Conservation (phyloP, 228 moss, liverwort and hornwort genomes). For the Sphagnum fallax region DNA sequence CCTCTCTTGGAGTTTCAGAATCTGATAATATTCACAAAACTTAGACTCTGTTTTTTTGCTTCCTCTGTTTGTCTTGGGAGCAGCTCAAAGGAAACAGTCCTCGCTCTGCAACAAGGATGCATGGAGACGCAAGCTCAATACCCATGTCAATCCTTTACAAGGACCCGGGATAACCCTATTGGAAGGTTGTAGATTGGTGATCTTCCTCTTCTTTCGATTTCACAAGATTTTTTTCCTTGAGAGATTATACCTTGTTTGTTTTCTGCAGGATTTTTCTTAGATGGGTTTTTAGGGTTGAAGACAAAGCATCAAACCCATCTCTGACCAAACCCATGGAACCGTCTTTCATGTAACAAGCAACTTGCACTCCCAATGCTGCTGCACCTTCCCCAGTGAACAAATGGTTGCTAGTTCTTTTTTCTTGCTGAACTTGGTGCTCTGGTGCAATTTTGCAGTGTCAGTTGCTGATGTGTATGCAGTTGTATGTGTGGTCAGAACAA, state of each 20-base stretch:
- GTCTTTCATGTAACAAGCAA: too few species aligned
- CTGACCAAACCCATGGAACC: too few species aligned
- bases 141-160: slow-evolving; percentile 66
- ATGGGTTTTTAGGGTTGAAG: not conserved
- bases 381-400: too few species aligned
- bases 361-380: too few species aligned
- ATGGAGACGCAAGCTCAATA: slow-evolving; percentile 90
- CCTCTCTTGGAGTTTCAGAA: too few species aligned
- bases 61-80: not conserved
- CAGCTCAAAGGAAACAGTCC: slow-evolving; percentile 42
- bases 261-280: not conserved
- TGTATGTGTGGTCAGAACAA: slow-evolving; percentile 52
- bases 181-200: slow-evolving; percentile 88
- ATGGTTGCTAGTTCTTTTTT: not conserved
- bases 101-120: slow-evolving; percentile 84
- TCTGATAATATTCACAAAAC: too few species aligned
- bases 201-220: too few species aligned
- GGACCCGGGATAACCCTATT: slow-evolving; percentile 91
- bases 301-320: too few species aligned
- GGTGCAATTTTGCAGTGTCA: slow-evolving; percentile 25
- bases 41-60: not conserved
- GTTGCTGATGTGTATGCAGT: slow-evolving; percentile 61
- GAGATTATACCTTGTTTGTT: too few species aligned
- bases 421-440: too few species aligned
- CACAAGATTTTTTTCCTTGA: too few species aligned